Evolutionary conservation across 306 rosid genomes (phyloP).

Genomic region (Corylus avellana): DNA sequence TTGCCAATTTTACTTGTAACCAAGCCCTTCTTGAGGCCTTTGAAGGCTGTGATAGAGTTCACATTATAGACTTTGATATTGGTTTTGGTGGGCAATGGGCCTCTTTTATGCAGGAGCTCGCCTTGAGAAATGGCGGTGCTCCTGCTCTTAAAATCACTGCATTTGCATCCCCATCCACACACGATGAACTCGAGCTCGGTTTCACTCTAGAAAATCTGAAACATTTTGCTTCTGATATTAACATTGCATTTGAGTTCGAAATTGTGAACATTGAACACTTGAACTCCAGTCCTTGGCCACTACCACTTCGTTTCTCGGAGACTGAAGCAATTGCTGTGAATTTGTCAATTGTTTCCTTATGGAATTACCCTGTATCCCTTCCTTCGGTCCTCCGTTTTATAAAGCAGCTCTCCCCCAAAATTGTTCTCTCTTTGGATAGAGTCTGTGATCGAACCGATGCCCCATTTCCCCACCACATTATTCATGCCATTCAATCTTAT

Average conservation of each 20-base stretch:
- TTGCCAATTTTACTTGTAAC: slow-evolving; percentile 82
- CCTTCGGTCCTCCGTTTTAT: slow-evolving; percentile 65
- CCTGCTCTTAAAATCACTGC: slow-evolving; percentile 78
- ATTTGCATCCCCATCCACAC: slow-evolving; percentile 54
- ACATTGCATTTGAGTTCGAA: slow-evolving; percentile 70
- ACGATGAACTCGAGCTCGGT: slow-evolving; percentile 68
- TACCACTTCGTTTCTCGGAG: slow-evolving; percentile 45
- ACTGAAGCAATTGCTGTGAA: slow-evolving; percentile 71
- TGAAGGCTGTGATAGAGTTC: slow-evolving; percentile 64
- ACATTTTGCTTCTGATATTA: slow-evolving; percentile 69
- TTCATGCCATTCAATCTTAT: slow-evolving; percentile 54
- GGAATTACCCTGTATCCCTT: slow-evolving; percentile 43
- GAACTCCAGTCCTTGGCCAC: slow-evolving; percentile 67
- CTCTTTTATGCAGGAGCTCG: slow-evolving; percentile 86
- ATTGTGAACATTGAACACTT: slow-evolving; percentile 55
- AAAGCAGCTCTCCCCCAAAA: slow-evolving; percentile 72
- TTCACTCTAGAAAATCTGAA: slow-evolving; percentile 74
- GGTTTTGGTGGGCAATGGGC: slow-evolving; percentile 97
- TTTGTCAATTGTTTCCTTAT: slow-evolving; percentile 60
- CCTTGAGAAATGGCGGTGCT: slow-evolving; percentile 57
- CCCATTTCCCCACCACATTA: slow-evolving; percentile 60
- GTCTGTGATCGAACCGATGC: slow-evolving; percentile 63
- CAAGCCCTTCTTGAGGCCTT: slow-evolving; percentile 88
- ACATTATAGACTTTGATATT: slow-evolving; percentile 78
- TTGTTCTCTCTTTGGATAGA: slow-evolving; percentile 71